Evolutionary conservation across 345 rosid genomes (phyloP).

Genomic region (Citrus australasica): DNA sequence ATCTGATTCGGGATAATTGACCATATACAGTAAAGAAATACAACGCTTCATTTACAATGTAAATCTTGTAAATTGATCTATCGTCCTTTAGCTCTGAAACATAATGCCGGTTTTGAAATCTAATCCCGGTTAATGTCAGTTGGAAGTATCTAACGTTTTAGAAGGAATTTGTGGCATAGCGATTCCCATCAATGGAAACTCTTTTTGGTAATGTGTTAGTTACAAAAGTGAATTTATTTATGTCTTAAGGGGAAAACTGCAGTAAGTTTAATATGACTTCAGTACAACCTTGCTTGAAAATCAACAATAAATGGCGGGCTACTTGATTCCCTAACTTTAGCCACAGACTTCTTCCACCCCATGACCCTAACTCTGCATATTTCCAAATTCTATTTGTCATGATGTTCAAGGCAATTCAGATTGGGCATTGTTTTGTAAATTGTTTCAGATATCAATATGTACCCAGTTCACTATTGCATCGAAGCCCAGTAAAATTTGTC

Average conservation of each 20-base stretch:
- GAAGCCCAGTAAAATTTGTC: neutral
- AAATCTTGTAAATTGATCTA: conserved; percentile 30
- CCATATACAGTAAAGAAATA: neutral
- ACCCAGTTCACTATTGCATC: too few relatives aligned
- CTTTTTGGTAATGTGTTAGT: neutral
- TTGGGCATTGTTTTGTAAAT: too few relatives aligned
- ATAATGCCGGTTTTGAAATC: neutral
- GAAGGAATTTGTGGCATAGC: neutral
- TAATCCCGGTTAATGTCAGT: neutral
- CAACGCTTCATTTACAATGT: conserved; percentile 21
- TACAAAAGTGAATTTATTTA: neutral
- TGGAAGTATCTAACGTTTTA: neutral
- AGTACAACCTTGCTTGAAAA: neutral
- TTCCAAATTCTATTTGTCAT: too few relatives aligned
- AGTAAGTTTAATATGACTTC: neutral
- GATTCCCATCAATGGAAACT: neutral
- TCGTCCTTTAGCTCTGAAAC: neutral
- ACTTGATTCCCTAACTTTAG: neutral
- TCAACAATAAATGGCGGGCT: neutral
- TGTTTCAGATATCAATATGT: too few relatives aligned
- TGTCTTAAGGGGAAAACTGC: neutral
- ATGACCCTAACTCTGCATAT: too few relatives aligned
- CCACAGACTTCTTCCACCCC: neutral
- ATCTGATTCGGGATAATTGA: conserved; percentile 50
- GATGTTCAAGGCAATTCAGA: too few relatives aligned